Conservation (phyloP, 2,329 filamentous ascomycete species). For the Aspergillus eucalypticola region DNA sequence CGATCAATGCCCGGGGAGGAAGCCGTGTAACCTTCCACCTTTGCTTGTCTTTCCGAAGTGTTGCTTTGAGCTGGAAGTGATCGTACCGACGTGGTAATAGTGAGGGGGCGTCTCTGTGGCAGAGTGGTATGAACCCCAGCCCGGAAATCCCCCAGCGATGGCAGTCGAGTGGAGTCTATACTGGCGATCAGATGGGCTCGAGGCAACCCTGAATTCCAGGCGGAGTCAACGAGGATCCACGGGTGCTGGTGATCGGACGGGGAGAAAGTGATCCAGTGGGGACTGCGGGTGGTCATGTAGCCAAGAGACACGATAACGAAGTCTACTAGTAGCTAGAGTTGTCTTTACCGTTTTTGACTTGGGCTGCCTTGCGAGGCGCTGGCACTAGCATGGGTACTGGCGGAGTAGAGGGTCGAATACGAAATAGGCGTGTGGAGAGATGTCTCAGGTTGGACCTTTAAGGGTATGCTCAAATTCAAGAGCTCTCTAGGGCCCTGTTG, state of each 20-base stretch:
- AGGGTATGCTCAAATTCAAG: too few relatives aligned
- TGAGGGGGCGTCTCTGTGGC: neutral
- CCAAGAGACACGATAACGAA: too few relatives aligned
- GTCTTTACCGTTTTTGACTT: neutral
- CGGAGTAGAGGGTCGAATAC: neutral
- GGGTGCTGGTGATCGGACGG: neutral
- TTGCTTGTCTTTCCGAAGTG: neutral
- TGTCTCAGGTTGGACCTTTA: too few relatives aligned
- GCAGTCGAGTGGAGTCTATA: neutral
- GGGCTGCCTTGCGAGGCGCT: neutral
- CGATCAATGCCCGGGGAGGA: neutral
- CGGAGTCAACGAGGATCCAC: neutral
- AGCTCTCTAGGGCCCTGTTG: too few relatives aligned
- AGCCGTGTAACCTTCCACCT: neutral
- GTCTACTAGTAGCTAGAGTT: neutral
- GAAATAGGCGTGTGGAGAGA: neutral
- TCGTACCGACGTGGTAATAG: neutral
- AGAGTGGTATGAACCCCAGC: neutral
- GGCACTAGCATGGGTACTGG: neutral
- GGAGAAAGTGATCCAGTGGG: neutral
- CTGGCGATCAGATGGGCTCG: neutral
- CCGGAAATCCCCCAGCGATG: neutral
- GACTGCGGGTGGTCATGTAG: neutral
- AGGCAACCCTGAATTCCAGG: neutral
- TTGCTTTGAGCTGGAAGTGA: neutral